Conservation (phyloP, 352 stramenopile genomes). For the Pythium coloratum region DNA sequence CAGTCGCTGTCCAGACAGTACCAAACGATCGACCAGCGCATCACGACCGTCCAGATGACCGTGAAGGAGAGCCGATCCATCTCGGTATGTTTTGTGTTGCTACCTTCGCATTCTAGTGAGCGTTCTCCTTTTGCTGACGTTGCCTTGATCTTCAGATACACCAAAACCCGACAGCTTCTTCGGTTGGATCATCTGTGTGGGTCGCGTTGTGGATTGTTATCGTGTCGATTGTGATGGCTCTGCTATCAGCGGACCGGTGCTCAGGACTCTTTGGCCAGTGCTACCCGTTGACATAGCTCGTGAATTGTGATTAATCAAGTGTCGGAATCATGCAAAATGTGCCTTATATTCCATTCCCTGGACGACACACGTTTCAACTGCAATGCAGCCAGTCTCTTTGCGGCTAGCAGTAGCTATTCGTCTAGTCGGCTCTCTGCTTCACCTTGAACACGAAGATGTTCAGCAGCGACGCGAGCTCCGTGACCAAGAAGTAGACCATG, state of each 20-base stretch:
- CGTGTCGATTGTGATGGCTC: conserved; percentile 30
- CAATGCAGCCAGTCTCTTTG: too few relatives aligned
- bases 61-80: conserved; percentile 15
- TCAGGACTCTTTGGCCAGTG: conserved; percentile 42
- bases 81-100: conserved; percentile 1
- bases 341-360: neutral
- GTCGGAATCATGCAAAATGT: neutral
- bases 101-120: neutral
- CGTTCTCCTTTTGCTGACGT: neutral
- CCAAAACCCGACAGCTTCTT: neutral
- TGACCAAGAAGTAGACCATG: conserved; percentile 85
- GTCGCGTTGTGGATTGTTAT: conserved; percentile 22
- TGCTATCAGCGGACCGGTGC: conserved; percentile 37
- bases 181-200: conserved; percentile 18
- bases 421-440: conserved; percentile 47
- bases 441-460: conserved; percentile 84
- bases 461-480: conserved; percentile 72
- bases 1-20: conserved; percentile 58
- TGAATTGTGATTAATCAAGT: conserved; percentile 5
- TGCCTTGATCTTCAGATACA: neutral
- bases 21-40: conserved; percentile 56
- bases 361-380: neutral
- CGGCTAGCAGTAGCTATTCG: too few relatives aligned
- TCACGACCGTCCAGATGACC: conserved; percentile 52
- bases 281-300: conserved; percentile 48